Base-by-base conservation (phyloP, 176 grass and related monocot genomes). In the Aechmea fasciata region DNA sequence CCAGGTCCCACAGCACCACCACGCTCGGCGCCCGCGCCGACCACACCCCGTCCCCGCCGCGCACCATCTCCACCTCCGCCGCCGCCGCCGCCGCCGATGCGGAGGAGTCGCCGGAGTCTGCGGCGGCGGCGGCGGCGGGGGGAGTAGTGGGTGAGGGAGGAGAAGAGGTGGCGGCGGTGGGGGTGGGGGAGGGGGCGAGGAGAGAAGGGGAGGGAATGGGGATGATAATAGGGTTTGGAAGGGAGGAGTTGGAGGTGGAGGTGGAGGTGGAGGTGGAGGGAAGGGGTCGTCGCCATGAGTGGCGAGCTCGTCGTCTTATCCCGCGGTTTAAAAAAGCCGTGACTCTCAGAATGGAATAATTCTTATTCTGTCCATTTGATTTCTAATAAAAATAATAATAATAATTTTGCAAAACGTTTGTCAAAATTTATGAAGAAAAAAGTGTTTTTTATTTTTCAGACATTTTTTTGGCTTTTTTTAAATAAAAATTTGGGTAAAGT, bases 1-100 rank as follows among this genome's bases (percentile, higher is more conserved):
- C 92, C 73, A 96, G 92, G 67, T 96, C 92, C 88, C 88, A 92
- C 29, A 96, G 81, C 4, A 96, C 82, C 14, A 87, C 92, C 20
- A 92, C 88, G 0, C 71, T 82, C 9, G 84, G 92, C 10, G 75
- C 50, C 11, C 81, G 86, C 11, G 92, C 81, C 26, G 74, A 68
- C 74, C 74, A 68, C 22, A 77, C 65, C 11, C 74, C 74, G 17
- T 77, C 84, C 11, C 48, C 71, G 20, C 84, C 88, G 13, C 88
- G 81, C 61, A 79, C 66, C 88, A 91, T 87, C 57, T 91, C 88
- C 0, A 91, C 88, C 64, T 91, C 78, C 24, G 51, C 62, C 0
- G 71, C 2, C 10, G 71, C 17, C 28, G 57, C 65, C 54, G 52
- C 13, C n/a, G 50, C 25, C 20, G 51, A 51, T 61, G 20, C 57